Evolutionary conservation across 305 asterid species (phyloP), one percentile per base, ranked within the genome.

Genomic region (Fraxinus sp.): DNA sequence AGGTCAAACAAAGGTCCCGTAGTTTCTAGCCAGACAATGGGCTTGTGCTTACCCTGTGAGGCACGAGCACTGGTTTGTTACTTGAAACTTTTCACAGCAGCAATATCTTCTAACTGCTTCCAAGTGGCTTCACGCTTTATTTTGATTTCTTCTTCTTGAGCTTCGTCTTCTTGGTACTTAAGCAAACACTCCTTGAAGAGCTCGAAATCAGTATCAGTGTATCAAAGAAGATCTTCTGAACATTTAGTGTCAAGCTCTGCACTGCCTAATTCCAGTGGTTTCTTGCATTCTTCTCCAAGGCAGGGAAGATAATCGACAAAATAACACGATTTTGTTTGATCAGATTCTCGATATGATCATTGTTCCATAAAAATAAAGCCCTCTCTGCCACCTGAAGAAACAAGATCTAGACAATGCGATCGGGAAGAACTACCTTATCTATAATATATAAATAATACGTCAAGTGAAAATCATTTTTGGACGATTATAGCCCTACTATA

Each of bases 181-280:
- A 35, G 49, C 77, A 84, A 39, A 86, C 91, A 89, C 87, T 85
- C 87, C 10, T 86, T 87, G 32, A 85, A 87, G 49, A 85, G 83
- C 13, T 85, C 73, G 52, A 82, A 86, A 79, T 91, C 94, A 24
- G 84, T 78, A 26, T 89, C 92, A 28, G 68, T n/a, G n/a, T n/a
- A n/a, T n/a, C n/a, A n/a, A n/a, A 75, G 85, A 91, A 89, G 46
- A 88, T 82, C 82, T 85, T 89, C 6, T 91, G 90, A 46, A 87
- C 91, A 18, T 88, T 88, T 73, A 88, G 43, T 0, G 92, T 91
- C 81, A 89, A 79, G 26, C 90, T 88, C 79, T 85, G 88, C 75
- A 89, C 91, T 11, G 87, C 91, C 71, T 83, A 91, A 87, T 90
- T 89, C 93, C 92, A 90, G 79, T 90, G 93, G 24, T 75, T 71